Conservation (phyloP, 495 filamentous ascomycete genomes). For the Tuber magnatum region DNA sequence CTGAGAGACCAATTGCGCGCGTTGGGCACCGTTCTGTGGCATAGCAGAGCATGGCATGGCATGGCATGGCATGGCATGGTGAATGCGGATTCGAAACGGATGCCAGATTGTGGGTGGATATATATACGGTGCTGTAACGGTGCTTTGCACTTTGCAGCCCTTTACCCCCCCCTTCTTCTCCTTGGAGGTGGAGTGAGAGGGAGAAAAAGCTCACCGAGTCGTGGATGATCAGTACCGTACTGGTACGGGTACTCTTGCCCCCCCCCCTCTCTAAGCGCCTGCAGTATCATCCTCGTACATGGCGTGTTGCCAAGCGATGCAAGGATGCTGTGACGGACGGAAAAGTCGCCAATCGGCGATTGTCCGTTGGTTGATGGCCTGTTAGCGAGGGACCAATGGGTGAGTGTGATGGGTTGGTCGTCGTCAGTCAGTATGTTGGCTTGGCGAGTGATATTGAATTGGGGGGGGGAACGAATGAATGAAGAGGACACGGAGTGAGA, state of each 20-base stretch:
- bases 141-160: neutral
- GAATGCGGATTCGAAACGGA: neutral
- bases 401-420: neutral
- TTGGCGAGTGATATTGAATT: neutral
- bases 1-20: neutral
- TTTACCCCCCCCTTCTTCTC: neutral
- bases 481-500: conserved; percentile 6
- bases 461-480: neutral
- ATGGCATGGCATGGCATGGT: neutral
- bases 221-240: neutral
- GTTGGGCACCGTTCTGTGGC: neutral
- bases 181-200: neutral
- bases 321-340: neutral
- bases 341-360: conserved; percentile 34
- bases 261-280: neutral
- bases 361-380: conserved; percentile 17
- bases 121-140: neutral
- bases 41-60: no score
- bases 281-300: no score
- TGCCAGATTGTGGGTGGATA: neutral
- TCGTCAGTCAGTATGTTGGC: neutral
- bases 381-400: conserved; percentile 1
- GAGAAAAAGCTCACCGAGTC: neutral
- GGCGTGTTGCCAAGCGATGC: neutral
- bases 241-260: neutral